Conservation (phyloP, 139 green algal genomes). For the Penium margaritaceum region DNA sequence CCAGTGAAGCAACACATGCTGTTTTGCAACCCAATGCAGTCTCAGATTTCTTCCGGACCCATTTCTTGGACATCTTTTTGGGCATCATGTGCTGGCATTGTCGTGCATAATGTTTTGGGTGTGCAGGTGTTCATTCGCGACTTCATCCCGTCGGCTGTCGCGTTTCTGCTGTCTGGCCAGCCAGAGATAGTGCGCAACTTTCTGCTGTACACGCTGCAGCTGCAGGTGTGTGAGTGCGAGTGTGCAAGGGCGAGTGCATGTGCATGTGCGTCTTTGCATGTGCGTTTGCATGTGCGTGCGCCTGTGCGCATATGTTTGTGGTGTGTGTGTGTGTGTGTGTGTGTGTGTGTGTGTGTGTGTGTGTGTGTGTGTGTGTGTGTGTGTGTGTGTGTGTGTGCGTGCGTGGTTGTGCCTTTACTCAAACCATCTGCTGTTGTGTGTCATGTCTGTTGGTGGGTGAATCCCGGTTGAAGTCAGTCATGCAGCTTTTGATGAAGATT, state of each 20-base stretch:
- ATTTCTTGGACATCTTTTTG: not conserved
- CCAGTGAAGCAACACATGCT: no score
- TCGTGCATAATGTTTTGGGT: not conserved
- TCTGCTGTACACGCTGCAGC: constrained; percentile 36
- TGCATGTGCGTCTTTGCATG: not conserved
- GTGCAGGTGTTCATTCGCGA: constrained; percentile 45
- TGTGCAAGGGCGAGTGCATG: not conserved
- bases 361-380: not conserved
- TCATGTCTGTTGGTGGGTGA: no score
- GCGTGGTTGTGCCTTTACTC: no score
- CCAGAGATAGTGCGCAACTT: constrained; percentile 45
- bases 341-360: not conserved
- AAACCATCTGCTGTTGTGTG: no score
- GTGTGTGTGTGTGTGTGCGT: constrained; percentile 1
- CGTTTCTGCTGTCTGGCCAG: constrained; percentile 40
- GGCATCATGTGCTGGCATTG: not conserved
- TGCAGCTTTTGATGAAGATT: no score
- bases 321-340: not conserved
- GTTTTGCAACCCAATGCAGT: not conserved
- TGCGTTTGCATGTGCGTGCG: not conserved
- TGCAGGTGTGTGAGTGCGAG: constrained; percentile 22
- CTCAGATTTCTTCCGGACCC: not conserved
- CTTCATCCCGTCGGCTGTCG: constrained; percentile 39
- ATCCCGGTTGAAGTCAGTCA: no score
- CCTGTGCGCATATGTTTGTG: not conserved